phyloP scores from a whole-genome alignment of 768 basidiomycete genomes.

The Kwoniella europaea region DNA sequence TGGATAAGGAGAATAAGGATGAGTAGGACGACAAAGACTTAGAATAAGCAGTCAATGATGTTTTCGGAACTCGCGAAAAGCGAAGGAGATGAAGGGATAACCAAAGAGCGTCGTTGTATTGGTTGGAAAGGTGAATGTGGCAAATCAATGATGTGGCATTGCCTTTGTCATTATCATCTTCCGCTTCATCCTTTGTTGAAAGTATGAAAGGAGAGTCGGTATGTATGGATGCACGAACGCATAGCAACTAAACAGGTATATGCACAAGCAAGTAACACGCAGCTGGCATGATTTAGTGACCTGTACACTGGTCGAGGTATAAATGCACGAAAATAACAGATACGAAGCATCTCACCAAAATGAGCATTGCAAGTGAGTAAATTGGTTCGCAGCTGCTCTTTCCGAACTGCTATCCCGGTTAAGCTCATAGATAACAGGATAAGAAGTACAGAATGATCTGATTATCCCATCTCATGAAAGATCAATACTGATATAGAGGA shows the following conservation, averaged over 20 bases:
- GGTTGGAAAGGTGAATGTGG: conserved; percentile 2
- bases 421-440: too few species aligned
- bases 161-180: neutral
- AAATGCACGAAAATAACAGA: too few species aligned
- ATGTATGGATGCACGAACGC: too few species aligned
- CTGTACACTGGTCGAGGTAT: too few species aligned
- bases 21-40: neutral
- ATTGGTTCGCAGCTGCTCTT: too few species aligned
- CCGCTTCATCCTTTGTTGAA: neutral
- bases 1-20: neutral
- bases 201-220: neutral
- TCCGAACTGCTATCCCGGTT: too few species aligned
- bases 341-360: neutral
- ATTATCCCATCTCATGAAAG: too few species aligned
- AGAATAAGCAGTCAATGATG: neutral
- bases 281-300: too few species aligned
- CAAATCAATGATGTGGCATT: neutral
- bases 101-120: conserved; percentile 27
- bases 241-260: too few species aligned
- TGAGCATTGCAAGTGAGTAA: neutral
- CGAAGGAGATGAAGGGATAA: conserved; percentile 1
- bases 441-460: too few species aligned
- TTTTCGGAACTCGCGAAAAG: conserved; percentile 20
- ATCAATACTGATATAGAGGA: too few species aligned
- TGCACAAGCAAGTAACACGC: too few species aligned